These are phyloP conservation scores for Endotrypanum monterogeii DNA, from an alignment of 208 protist genomes.

Conservation along the genomic window DNA sequence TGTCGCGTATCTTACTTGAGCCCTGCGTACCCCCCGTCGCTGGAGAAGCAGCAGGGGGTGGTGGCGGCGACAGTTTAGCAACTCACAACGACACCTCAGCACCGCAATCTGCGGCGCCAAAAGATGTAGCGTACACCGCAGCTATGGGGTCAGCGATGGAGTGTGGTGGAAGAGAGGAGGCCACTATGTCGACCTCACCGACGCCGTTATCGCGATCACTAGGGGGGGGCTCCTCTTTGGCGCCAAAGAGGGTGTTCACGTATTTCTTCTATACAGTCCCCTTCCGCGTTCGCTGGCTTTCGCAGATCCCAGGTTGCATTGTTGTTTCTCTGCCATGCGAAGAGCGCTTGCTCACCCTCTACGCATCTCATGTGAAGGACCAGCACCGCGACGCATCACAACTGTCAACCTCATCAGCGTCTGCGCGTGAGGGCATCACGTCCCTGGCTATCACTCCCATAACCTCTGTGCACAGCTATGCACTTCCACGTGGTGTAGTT, in stretches of 20 bases:
- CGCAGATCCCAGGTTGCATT: constrained; percentile 29
- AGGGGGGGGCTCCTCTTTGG: neutral
- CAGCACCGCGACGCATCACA: neutral
- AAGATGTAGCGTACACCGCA: neutral
- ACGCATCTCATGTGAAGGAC: constrained; percentile 17
- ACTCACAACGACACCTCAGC: neutral
- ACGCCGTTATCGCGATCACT: neutral
- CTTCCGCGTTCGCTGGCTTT: constrained; percentile 64
- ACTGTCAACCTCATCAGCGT: neutral
- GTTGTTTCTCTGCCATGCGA: constrained; percentile 77
- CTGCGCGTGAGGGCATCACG: neutral
- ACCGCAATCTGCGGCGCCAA: neutral
- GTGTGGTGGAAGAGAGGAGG: neutral
- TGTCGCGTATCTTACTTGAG: constrained; percentile 6
- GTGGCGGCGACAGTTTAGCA: neutral
- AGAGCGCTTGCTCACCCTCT: constrained; percentile 67
- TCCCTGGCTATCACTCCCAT: neutral
- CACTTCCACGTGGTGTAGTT: constrained; percentile 56
- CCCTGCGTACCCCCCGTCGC: neutral
- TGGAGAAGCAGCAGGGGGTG: neutral
- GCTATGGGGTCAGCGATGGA: neutral
- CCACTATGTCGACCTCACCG: neutral
- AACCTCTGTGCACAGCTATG: constrained; percentile 23
- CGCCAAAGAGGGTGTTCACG: constrained; percentile 9
- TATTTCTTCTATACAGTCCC: constrained; percentile 62